phyloP scores from a whole-genome alignment of 257 asterid genomes.

The Eucommia ulmoides region DNA sequence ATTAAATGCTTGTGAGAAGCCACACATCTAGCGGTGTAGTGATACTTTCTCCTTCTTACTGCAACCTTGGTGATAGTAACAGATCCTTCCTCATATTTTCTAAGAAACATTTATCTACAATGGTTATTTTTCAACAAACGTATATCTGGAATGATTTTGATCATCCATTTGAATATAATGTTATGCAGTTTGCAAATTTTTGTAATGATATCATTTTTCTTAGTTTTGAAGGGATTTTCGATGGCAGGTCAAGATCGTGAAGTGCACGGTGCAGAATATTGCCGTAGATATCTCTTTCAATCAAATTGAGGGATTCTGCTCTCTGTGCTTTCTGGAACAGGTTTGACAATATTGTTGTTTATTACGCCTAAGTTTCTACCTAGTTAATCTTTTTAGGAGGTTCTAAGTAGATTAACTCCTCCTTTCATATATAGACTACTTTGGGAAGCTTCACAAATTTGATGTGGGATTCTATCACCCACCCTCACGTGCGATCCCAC shows the following conservation, averaged over 20 bases:
- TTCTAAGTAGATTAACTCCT: neutral
- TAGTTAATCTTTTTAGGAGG: neutral
- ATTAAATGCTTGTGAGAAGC: no score
- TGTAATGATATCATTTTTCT: no score
- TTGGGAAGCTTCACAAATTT: neutral
- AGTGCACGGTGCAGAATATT: constrained; percentile 9
- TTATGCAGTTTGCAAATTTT: no score
- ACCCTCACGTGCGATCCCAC: neutral
- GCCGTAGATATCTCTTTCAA: constrained; percentile 14
- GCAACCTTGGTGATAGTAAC: no score
- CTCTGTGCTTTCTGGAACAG: constrained; percentile 14
- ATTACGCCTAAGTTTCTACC: neutral
- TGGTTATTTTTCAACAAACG: no score
- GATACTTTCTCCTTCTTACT: no score
- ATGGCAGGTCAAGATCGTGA: constrained; percentile 12
- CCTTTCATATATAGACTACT: neutral
- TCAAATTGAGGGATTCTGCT: constrained; percentile 5
- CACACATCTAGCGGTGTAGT: no score
- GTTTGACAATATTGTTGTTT: constrained; percentile 3
- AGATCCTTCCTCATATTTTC: no score
- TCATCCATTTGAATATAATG: no score
- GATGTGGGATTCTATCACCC: neutral
- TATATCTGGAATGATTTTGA: no score
- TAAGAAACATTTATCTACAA: no score
- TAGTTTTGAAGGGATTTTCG: no score